Percentiles rank a stretch among this genome's conserved stretches.
phyloP scores from a whole-genome alignment of 441 rosid genomes.

The Syzygium syzygioides region DNA sequence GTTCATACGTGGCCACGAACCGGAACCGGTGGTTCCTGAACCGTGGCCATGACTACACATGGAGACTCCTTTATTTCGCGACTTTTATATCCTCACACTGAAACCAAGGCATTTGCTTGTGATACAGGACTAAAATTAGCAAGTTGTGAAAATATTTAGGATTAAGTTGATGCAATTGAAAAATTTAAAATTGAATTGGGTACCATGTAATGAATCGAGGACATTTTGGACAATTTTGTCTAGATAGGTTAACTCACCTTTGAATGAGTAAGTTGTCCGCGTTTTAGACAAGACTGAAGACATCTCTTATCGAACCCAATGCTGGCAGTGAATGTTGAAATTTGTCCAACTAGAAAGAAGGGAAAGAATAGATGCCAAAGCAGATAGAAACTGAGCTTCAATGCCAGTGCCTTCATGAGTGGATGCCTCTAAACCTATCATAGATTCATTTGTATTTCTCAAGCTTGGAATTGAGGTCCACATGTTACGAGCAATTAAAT shows the following conservation, averaged over 20 bases:
- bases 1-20: too few relatives aligned
- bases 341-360: too few relatives aligned
- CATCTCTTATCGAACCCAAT: neutral
- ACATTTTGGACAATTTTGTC: neutral
- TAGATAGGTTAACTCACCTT: neutral
- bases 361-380: too few relatives aligned
- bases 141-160: fast-evolving
- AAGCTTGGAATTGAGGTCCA: neutral
- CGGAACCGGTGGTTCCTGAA: too few relatives aligned
- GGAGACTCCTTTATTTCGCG: too few relatives aligned
- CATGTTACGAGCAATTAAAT: neutral
- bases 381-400: too few relatives aligned
- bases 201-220: fast-evolving
- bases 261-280: neutral
- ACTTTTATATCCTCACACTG: too few relatives aligned
- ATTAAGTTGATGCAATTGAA: fast-evolving
- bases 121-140: fast-evolving
- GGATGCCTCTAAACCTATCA: neutral
- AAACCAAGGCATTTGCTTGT: too few relatives aligned
- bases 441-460: neutral
- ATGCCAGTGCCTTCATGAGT: too few relatives aligned
- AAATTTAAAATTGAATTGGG: fast-evolving
- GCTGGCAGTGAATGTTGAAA: too few relatives aligned
- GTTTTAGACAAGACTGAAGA: too few relatives aligned
- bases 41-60: too few relatives aligned